Base-by-base conservation (phyloP, 148 eudicot genomes). In the Rhododendron henanense region DNA sequence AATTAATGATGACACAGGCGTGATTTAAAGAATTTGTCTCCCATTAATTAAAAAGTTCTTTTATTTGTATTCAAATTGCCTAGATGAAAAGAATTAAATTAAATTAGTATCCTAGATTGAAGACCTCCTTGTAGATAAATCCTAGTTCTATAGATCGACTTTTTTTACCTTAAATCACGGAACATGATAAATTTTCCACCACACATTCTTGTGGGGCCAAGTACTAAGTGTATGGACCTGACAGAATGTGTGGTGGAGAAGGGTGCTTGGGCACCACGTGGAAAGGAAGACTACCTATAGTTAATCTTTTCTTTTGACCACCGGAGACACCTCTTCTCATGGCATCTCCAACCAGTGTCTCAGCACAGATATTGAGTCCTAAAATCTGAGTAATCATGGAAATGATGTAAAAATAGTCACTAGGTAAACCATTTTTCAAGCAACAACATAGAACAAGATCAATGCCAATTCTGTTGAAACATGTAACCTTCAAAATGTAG, bases 281-380 rank as follows among this genome's bases (percentile, higher is more conserved):
- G 61, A 55, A 35, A 31, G 78, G 48, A 63, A 67, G 18, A 51
- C 31, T 84, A 94, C 98, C 98, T 90, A 94, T 91, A 61, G 98
- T 94, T 81, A 96, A 87, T 88, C 98, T 91, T 86, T 94, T 96
- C 92, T 93, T 96, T 87, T 96, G 95, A 83, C 98, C 98, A 84
- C 98, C 98, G 21, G 97, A 95, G 48, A 96, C 90, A 50, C 99
- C 98, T 93, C 93, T 89, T 86, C 90, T 96, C 98, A 96, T 96
- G 69, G 88, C 94, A 88, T 96, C 94, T 73, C 98, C 99, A 81
- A 87, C 88, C 55, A 92, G 50, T 37, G 91, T 94, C 84, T 95
- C 96, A 53, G 96, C 92, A 89, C 99, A 96, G 5, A 90, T 75
- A 86, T 93, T 95, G 83, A 96, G 94, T 78, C 98, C 98, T 85